These are phyloP conservation scores for Rhizophora apiculata DNA, from an alignment of 345 rosid genomes.

Conservation along the genomic window DNA sequence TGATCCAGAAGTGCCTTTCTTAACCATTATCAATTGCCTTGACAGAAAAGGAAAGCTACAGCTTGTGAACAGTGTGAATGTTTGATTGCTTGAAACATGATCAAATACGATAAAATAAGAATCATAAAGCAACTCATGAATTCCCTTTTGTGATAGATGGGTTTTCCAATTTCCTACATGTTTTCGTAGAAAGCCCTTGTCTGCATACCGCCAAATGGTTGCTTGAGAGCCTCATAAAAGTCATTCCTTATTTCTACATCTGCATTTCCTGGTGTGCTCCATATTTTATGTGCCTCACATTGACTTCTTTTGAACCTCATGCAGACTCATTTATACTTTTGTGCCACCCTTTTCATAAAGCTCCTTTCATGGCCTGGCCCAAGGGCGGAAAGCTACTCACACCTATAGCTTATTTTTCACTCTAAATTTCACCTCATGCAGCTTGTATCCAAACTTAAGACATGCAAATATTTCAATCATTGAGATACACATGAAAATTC, in stretches of 20 bases:
- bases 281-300: conserved; percentile 25
- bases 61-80: conserved; percentile 17
- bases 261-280: conserved; percentile 10
- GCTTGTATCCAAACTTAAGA: background rate
- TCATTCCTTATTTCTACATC: conserved; percentile 16
- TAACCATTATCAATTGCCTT: conserved; percentile 25
- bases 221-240: conserved; percentile 18
- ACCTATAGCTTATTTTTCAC: background rate
- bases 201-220: conserved; percentile 17
- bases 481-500: background rate
- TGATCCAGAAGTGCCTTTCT: conserved; percentile 30
- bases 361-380: background rate
- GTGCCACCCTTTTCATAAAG: background rate
- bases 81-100: conserved; percentile 25
- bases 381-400: conserved; percentile 1
- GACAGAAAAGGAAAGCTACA: conserved; percentile 21
- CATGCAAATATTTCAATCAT: too few species aligned
- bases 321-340: background rate
- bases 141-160: conserved; percentile 18
- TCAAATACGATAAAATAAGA: conserved; percentile 20
- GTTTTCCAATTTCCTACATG: conserved; percentile 5
- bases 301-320: conserved; percentile 17
- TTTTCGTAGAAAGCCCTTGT: conserved; percentile 6
- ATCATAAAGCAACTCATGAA: conserved; percentile 22
- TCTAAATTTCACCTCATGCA: background rate